These are phyloP conservation scores for Margaritispora aquatica DNA, from an alignment of 495 filamentous ascomycete genomes.

Conservation along the genomic window DNA sequence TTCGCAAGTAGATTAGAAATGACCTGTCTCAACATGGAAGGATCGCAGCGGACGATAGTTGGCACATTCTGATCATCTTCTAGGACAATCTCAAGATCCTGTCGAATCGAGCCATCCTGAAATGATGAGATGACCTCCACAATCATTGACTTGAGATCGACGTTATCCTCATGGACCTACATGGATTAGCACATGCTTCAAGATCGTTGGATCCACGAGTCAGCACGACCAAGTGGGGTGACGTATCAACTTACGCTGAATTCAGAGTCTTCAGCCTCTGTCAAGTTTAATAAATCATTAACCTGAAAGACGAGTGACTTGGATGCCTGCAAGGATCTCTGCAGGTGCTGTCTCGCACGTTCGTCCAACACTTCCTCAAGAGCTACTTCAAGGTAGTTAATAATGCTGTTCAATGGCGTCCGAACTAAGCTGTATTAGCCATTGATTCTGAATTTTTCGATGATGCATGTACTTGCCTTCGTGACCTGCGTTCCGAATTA, in stretches of 20 bases:
- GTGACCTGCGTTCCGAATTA: constrained; percentile 29
- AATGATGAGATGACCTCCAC: constrained; percentile 72
- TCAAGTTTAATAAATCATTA: constrained; percentile 87
- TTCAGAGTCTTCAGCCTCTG: constrained; percentile 77
- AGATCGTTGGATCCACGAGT: neutral
- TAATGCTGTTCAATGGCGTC: constrained; percentile 83
- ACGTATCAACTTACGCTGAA: constrained; percentile 22
- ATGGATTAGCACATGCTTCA: neutral
- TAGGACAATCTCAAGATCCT: constrained; percentile 60
- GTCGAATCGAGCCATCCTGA: constrained; percentile 62
- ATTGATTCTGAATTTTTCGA: neutral
- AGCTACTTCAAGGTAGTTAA: constrained; percentile 15
- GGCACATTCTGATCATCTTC: constrained; percentile 62
- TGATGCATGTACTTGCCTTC: constrained; percentile 1
- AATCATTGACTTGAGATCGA: constrained; percentile 66
- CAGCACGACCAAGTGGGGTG: neutral
- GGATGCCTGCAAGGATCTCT: constrained; percentile 81
- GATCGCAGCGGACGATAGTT: constrained; percentile 65
- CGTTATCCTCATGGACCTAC: constrained; percentile 71
- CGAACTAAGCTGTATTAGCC: constrained; percentile 56
- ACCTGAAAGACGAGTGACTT: constrained; percentile 92
- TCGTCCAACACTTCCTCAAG: constrained; percentile 15
- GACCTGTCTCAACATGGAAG: constrained; percentile 67
- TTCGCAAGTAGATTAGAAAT: constrained; percentile 83
- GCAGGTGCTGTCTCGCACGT: constrained; percentile 75